Conservation (phyloP, 306 rosid species). For the Comarum palustre region DNA sequence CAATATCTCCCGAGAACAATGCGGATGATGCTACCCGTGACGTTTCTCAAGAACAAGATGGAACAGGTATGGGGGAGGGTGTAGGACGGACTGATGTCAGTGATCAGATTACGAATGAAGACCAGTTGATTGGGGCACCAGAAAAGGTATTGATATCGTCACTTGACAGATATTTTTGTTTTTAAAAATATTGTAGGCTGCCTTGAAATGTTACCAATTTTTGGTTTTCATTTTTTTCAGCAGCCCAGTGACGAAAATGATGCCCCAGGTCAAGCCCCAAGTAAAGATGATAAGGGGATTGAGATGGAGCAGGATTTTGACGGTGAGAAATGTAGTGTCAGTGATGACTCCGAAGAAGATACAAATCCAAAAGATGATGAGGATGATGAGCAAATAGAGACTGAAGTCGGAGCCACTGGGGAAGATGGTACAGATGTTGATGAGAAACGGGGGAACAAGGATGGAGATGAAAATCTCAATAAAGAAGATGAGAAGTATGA, state of each 20-base stretch:
- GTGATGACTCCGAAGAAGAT: conserved; percentile 76
- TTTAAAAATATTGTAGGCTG: background rate
- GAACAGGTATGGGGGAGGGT: conserved; percentile 93
- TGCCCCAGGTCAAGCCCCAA: conserved; percentile 50
- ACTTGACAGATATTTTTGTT: background rate
- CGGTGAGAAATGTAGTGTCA: conserved; percentile 64
- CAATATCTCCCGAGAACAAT: conserved; percentile 48
- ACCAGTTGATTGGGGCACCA: conserved; percentile 69
- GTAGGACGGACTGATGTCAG: conserved; percentile 76
- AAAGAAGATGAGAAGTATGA: conserved; percentile 53
- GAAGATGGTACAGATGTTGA: conserved; percentile 54
- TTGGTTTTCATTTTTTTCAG: conserved; percentile 22
- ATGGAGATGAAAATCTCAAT: conserved; percentile 60
- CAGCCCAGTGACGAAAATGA: conserved; percentile 56
- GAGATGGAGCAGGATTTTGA: conserved; percentile 85
- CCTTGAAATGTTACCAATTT: conserved; percentile 5
- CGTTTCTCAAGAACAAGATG: conserved; percentile 54
- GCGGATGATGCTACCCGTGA: conserved; percentile 45
- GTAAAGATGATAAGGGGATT: conserved; percentile 62
- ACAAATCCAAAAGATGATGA: conserved; percentile 47
- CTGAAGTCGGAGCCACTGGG: conserved; percentile 74
- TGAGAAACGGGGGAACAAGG: conserved; percentile 68
- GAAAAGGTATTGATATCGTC: conserved; percentile 54
- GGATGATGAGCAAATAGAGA: conserved; percentile 59
- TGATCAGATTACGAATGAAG: conserved; percentile 85